Evolutionary conservation across 2,329 filamentous ascomycete species (phyloP), one percentile per base, ranked within the genome.

Genomic region (Pezicula radicicola): DNA sequence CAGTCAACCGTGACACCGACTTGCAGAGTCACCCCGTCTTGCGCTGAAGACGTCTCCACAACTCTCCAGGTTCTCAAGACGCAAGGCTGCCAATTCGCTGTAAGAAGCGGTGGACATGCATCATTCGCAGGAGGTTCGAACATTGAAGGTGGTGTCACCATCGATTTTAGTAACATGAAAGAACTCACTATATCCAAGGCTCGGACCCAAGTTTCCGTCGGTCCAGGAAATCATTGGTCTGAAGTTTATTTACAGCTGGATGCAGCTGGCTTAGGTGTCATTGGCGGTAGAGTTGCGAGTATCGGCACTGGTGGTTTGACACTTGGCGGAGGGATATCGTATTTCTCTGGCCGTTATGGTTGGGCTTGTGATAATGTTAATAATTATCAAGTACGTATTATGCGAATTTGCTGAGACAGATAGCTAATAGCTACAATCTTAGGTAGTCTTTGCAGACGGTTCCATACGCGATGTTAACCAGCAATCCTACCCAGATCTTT

Each of bases 361-460:
- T 51, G 30, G 35, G 33, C 33, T 27, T 41, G 44, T 7, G 50
- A 51, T 48, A 51, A 51, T 42, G 28, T 51, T 4, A 16, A 50
- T 6, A 49, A 51, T 18, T 46, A 15, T 2, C 30, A 51, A 42
- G 50, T 53, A 44, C 27, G 50, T 37, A 21, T 35, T 25, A 3
- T 21, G 19, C 3, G 8, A 13, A 4, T 28, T 13, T n/a, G 2
- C 25, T 15, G 39, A 80, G 9, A 12, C 21, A 79, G 8, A 80
- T 80, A 16, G 74, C 76, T 18, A 79, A 74, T 63, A 80, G 79
- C 60, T 81, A 75, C 55, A 79, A 77, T 44, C 28, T 30, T n/a
- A 80, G 80, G 10, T 51, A 7, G 69, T 76, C 1, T 64, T 71
- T 9, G 71, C 70, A 0, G 75, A 79, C 47, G 78, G 79, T 65